phyloP scores from a whole-genome alignment of 2,329 filamentous ascomycete genomes.

The Exophiala aquamarina region DNA sequence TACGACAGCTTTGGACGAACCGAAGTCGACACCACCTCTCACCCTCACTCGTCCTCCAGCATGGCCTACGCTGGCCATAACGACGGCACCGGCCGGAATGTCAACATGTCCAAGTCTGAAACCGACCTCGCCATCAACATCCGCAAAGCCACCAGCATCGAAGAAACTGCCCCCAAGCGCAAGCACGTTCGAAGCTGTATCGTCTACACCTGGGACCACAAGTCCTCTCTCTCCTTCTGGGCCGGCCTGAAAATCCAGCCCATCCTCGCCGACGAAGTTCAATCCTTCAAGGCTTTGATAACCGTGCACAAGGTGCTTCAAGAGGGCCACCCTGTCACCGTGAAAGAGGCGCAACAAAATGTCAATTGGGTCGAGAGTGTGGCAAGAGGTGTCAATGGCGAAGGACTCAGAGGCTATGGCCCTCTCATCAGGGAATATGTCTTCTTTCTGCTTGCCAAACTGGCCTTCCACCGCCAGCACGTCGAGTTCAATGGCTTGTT shows the following conservation, averaged over 20 bases:
- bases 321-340: slow-evolving; percentile 84
- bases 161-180: slow-evolving; percentile 41
- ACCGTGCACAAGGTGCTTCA: slow-evolving; percentile 97
- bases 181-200: slow-evolving; percentile 99
- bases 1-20: slow-evolving; percentile 25
- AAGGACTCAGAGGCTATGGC: slow-evolving; percentile 82
- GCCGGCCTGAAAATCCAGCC: slow-evolving; percentile 93
- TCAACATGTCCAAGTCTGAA: slow-evolving; percentile 48
- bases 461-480: slow-evolving; percentile 94
- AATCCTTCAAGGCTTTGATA: slow-evolving; percentile 98
- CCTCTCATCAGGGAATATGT: slow-evolving; percentile 96
- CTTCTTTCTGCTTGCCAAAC: slow-evolving; percentile 88
- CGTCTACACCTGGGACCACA: slow-evolving; percentile 99
- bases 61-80: slow-evolving; percentile 24
- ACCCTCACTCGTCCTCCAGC: slow-evolving; percentile 8
- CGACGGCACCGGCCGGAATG: slow-evolving; percentile 25
- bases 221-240: slow-evolving; percentile 94
- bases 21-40: slow-evolving; percentile 17
- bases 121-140: slow-evolving; percentile 66
- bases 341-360: slow-evolving; percentile 87
- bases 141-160: slow-evolving; percentile 65
- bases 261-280: slow-evolving; percentile 96
- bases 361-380: slow-evolving; percentile 90
- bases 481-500: slow-evolving; percentile 97
- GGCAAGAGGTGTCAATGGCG: slow-evolving; percentile 76